Base-by-base conservation (phyloP, 441 rosid genomes). In the Bruguiera hainesii region DNA sequence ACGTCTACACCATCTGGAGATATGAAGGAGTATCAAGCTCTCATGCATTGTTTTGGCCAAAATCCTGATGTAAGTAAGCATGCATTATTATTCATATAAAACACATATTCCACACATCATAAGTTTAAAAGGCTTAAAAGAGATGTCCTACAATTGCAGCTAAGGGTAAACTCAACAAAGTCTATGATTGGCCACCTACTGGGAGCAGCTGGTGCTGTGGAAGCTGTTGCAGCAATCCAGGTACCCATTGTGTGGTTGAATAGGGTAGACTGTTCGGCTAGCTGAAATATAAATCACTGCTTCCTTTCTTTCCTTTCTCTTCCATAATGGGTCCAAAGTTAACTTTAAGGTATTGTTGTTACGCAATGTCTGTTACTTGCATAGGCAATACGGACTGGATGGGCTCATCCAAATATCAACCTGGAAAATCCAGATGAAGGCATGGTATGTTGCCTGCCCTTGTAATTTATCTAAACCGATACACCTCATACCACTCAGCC, bases 371-470 rank as follows among this genome's bases (percentile, higher is more conserved):
- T 66, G 63, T 70, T 61, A 50, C 48, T 50, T 62, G 49, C 63
- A 46, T 77, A 95, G 99, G 99, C 98, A 68, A 95, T 95, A 83
- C 78, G 83, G 63, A 92, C 96, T 5, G 97, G 99, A 60, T 95
- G 98, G 98, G 80, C 92, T 73, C 99, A 95, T 84, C 99, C 99
- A 69, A 95, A 95, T 80, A 78, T 95, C 81, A 95, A 95, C 78
- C 85, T 95, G 51, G 98, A 95, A 77, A 83, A 81, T 76, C 98
- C 99, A 59, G 99, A 89, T 61, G 70, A 71, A 68, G 89, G 84
- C 80, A 86, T 95, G 90, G 99, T 95, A 85, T 66, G 83, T 76
- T 60, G 46, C 67, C 67, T 70, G 25, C 58, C 42, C 60, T 25
- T 52, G 18, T n/a, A 46, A 5, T 26, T 15, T 66, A 49, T 10